Percentiles rank a stretch among this genome's conserved stretches.
Conservation (phyloP, 2,329 filamentous ascomycete genomes). For the Arthrinium phaeospermum region DNA sequence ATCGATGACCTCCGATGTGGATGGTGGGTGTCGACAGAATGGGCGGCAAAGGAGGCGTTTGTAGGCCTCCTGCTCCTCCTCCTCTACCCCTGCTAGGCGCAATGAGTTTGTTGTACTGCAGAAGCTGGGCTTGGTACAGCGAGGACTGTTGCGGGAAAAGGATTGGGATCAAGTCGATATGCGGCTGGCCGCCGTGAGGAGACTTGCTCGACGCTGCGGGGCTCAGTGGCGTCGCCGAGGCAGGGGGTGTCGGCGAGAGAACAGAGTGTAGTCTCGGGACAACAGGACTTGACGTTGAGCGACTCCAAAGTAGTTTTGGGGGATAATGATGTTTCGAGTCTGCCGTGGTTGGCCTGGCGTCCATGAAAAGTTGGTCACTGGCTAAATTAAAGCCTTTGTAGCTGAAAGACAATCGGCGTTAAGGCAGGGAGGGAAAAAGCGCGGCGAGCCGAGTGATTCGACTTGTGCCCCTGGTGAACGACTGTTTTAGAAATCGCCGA, state of each 20-base stretch:
- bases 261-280: slow-evolving; percentile 38
- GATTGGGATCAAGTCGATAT: slow-evolving; percentile 61
- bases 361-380: slow-evolving; percentile 51
- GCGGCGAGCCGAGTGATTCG: not conserved
- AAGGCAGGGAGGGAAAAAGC: not conserved
- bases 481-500: not conserved
- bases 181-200: slow-evolving; percentile 40
- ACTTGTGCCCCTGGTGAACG: not conserved
- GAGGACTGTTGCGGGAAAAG: slow-evolving; percentile 64
- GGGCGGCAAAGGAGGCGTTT: slow-evolving; percentile 60
- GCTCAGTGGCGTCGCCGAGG: slow-evolving; percentile 5
- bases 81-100: slow-evolving; percentile 60
- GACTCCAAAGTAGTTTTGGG: slow-evolving; percentile 47
- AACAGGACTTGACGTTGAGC: slow-evolving; percentile 42
- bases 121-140: slow-evolving; percentile 66
- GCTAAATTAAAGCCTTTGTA: slow-evolving; percentile 18
- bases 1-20: slow-evolving; percentile 58
- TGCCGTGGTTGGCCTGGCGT: slow-evolving; percentile 55
- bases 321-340: slow-evolving; percentile 56
- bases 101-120: slow-evolving; percentile 70
- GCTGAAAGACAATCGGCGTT: slow-evolving; percentile 12
- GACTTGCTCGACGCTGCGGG: slow-evolving; percentile 28
- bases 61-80: slow-evolving; percentile 53
- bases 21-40: slow-evolving; percentile 61
- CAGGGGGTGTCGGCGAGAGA: slow-evolving; percentile 28